These are phyloP conservation scores for Blastobotrys arbuscula DNA, from an alignment of 1,139 yeast genomes.

Conservation along the genomic window DNA sequence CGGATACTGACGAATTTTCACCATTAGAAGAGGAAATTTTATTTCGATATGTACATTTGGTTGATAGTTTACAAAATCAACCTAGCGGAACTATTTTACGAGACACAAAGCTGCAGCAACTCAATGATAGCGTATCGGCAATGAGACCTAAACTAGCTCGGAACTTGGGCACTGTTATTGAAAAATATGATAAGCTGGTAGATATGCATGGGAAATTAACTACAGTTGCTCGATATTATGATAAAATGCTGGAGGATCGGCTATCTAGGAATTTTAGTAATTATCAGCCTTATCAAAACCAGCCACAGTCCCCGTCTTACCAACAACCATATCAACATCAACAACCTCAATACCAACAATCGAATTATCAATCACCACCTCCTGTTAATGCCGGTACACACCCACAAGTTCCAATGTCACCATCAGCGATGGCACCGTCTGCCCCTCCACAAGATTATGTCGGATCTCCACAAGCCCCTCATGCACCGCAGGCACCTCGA, in stretches of 20 bases:
- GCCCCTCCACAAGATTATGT: slow-evolving; percentile 2
- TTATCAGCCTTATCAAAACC: slow-evolving; percentile 23
- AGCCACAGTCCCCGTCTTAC: too few species aligned
- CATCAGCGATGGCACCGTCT: slow-evolving; percentile 4
- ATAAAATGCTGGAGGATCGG: slow-evolving; percentile 67
- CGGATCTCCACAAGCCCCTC: background rate
- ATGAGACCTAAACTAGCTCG: slow-evolving; percentile 72
- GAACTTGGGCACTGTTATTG: slow-evolving; percentile 56
- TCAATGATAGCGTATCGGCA: slow-evolving; percentile 58
- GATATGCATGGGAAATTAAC: slow-evolving; percentile 80
- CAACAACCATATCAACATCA: slow-evolving; percentile 21
- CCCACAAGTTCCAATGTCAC: slow-evolving; percentile 1
- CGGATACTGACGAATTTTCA: slow-evolving; percentile 39
- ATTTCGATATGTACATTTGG: slow-evolving; percentile 60
- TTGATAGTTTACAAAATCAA: slow-evolving; percentile 49
- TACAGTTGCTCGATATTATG: slow-evolving; percentile 73
- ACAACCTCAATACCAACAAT: slow-evolving; percentile 7
- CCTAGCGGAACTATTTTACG: slow-evolving; percentile 51
- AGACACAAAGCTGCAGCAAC: slow-evolving; percentile 56
- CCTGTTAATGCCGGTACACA: slow-evolving; percentile 4
- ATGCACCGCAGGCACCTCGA: slow-evolving; percentile 1
- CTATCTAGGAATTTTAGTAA: slow-evolving; percentile 42
- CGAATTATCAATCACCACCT: slow-evolving; percentile 6
- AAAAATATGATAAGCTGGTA: slow-evolving; percentile 63
- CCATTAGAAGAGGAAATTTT: slow-evolving; percentile 63